Percentiles rank a stretch among this genome's conserved stretches.
phyloP scores from a whole-genome alignment of 2,329 filamentous ascomycete genomes.

The Aspergillus viridinutans region DNA sequence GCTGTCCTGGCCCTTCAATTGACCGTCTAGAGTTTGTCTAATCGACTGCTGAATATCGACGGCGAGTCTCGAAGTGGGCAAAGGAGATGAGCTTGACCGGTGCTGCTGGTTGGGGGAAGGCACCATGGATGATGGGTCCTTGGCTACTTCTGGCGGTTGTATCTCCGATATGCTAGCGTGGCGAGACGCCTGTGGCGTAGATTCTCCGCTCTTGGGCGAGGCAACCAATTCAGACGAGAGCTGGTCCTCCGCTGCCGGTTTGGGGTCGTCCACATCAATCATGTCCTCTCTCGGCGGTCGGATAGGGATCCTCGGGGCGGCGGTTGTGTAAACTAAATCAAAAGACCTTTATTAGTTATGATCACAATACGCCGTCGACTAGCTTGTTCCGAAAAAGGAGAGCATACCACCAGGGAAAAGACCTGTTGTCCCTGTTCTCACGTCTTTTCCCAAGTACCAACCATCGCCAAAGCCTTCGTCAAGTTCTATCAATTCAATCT shows the following conservation, averaged over 20 bases:
- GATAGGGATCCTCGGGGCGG: constrained; percentile 21
- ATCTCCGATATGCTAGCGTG: constrained; percentile 33
- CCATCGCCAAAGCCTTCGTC: constrained; percentile 66
- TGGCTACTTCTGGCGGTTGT: constrained; percentile 14
- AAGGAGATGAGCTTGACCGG: constrained; percentile 34
- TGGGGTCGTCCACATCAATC: constrained; percentile 10
- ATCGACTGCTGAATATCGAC: constrained; percentile 43
- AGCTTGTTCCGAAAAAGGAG: neutral
- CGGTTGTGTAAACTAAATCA: constrained; percentile 23
- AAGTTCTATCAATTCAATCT: constrained; percentile 59
- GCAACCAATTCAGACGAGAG: constrained; percentile 18
- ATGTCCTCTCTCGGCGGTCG: constrained; percentile 15
- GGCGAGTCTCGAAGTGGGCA: constrained; percentile 32
- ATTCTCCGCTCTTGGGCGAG: constrained; percentile 30
- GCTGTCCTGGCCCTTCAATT: constrained; percentile 56
- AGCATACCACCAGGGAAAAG: constrained; percentile 47
- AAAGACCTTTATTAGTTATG: neutral
- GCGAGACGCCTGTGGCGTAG: constrained; percentile 39
- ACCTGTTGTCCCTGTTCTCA: constrained; percentile 39
- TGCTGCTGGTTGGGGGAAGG: constrained; percentile 23
- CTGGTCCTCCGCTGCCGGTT: constrained; percentile 11
- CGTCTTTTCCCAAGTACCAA: constrained; percentile 57
- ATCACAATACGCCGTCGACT: neutral
- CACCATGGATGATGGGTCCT: constrained; percentile 14
- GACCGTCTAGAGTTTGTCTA: constrained; percentile 45